Evolutionary conservation across 2,329 filamentous ascomycete species (phyloP).

Genomic region (Neofusicoccum cordaticola): DNA sequence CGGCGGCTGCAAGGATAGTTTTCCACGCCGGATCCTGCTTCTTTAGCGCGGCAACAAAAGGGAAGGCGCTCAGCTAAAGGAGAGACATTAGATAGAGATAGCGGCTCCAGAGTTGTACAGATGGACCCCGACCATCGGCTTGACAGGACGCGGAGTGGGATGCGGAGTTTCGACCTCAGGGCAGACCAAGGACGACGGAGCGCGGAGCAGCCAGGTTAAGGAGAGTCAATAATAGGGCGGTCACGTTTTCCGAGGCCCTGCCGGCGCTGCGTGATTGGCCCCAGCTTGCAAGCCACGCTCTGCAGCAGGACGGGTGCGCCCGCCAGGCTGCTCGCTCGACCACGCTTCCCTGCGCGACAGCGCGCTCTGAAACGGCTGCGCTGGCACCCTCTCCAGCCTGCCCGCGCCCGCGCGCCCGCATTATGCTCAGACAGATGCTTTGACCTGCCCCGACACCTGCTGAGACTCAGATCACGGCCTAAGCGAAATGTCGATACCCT

Average conservation of each 20-base stretch:
- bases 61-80: conserved; percentile 4
- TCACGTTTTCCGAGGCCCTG: neutral
- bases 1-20: conserved; percentile 12
- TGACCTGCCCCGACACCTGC: neutral
- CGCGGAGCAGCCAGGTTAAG: neutral
- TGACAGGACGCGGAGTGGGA: conserved; percentile 13
- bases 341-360: neutral
- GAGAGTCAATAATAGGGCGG: neutral
- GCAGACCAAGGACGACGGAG: no score
- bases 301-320: neutral
- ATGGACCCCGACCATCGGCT: conserved; percentile 5
- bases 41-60: conserved; percentile 7
- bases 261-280: neutral
- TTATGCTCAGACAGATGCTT: neutral
- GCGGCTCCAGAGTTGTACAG: conserved; percentile 10
- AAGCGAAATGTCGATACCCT: conserved; percentile 6
- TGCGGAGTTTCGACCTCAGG: no score
- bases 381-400: neutral
- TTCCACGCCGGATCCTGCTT: neutral
- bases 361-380: conserved; percentile 2
- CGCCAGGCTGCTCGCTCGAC: neutral
- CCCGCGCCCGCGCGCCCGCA: neutral
- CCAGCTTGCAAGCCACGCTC: neutral
- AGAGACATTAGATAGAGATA: conserved; percentile 9
- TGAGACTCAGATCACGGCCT: neutral